These are phyloP conservation scores for Prunus padus DNA, from an alignment of 306 rosid genomes.

Conservation along the genomic window DNA sequence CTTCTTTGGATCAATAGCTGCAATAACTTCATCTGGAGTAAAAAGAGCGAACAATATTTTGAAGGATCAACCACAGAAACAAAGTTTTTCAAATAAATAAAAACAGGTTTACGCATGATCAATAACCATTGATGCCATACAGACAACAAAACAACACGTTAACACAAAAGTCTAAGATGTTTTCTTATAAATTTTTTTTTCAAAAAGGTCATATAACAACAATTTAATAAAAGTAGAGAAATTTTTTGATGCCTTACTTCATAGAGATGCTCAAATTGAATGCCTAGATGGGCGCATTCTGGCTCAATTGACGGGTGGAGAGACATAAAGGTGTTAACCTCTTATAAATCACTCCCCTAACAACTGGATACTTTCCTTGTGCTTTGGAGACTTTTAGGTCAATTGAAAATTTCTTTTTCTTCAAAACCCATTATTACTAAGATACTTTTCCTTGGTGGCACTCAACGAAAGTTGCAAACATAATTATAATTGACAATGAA, in stretches of 20 bases:
- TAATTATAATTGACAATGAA: too few species aligned
- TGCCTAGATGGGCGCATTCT: neutral
- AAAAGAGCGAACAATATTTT: slow-evolving; percentile 20
- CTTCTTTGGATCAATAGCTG: slow-evolving; percentile 86
- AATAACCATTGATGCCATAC: slow-evolving; percentile 1
- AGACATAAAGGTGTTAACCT: neutral
- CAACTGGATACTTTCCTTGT: neutral
- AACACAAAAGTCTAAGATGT: neutral
- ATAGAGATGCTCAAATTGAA: neutral
- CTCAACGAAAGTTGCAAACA: too few species aligned
- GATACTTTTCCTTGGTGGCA: too few species aligned
- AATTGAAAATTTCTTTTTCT: neutral
- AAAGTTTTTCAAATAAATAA: slow-evolving; percentile 18
- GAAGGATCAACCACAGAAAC: slow-evolving; percentile 12
- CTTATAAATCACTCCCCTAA: neutral
- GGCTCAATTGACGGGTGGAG: neutral
- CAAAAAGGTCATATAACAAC: neutral
- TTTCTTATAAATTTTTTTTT: neutral
- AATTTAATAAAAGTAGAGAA: neutral
- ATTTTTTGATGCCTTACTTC: neutral
- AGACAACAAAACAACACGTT: neutral
- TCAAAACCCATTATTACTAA: too few species aligned
- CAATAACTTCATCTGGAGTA: slow-evolving; percentile 75
- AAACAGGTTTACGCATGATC: slow-evolving; percentile 1
- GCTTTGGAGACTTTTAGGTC: neutral